phyloP scores from a whole-genome alignment of 768 basidiomycete genomes.

The Pleurotus sapidus region DNA sequence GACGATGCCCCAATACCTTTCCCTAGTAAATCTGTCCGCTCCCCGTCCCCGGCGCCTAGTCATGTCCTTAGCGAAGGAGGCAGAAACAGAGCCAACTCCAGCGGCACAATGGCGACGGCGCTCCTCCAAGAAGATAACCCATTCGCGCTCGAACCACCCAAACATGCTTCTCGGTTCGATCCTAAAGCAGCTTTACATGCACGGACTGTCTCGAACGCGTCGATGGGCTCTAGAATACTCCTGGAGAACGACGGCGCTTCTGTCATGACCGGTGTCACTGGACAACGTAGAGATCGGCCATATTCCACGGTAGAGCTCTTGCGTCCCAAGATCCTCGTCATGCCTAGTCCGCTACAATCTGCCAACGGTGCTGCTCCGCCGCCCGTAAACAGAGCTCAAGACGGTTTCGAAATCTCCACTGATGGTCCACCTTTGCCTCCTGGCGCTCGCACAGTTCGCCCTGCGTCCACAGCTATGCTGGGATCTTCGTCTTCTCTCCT shows the following conservation, averaged over 20 bases:
- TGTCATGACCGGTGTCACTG: conserved; percentile 33
- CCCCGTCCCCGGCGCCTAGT: conserved; percentile 44
- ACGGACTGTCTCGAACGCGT: conserved; percentile 62
- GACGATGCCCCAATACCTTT: conserved; percentile 61
- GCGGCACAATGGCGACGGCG: conserved; percentile 38
- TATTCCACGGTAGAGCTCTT: conserved; percentile 78
- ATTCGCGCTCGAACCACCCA: conserved; percentile 66
- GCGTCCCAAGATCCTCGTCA: conserved; percentile 89
- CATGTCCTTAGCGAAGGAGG: conserved; percentile 22
- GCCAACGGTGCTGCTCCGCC: conserved; percentile 31
- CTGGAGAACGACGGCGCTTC: conserved; percentile 52
- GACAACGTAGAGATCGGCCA: conserved; percentile 45
- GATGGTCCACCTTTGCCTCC: conserved; percentile 81
- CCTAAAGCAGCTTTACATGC: conserved; percentile 64
- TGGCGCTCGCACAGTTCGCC: conserved; percentile 59
- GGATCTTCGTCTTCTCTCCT: conserved; percentile 24
- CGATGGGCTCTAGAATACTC: conserved; percentile 63
- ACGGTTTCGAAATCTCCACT: conserved; percentile 60
- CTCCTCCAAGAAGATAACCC: conserved; percentile 54
- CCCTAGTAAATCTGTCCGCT: conserved; percentile 52
- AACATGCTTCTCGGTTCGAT: conserved; percentile 72
- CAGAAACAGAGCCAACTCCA: conserved; percentile 42
- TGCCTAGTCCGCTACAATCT: conserved; percentile 85
- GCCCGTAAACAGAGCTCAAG: conserved; percentile 30
- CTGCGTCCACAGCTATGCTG: conserved; percentile 35